These are phyloP conservation scores for Aspergillus ostianus DNA, from an alignment of 495 filamentous ascomycete genomes.

Conservation along the genomic window DNA sequence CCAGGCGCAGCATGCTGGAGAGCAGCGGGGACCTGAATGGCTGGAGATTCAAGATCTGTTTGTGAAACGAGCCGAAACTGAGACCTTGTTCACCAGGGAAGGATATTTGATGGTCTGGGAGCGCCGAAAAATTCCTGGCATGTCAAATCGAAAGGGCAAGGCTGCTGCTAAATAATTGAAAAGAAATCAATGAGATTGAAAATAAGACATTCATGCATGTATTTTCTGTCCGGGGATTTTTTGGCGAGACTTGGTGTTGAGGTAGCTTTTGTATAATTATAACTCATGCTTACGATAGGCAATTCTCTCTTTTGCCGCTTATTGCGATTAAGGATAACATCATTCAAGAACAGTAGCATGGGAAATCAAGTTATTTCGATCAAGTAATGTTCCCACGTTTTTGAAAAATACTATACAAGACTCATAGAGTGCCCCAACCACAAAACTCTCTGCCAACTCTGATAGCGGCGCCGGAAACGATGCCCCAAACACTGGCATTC, in stretches of 20 bases:
- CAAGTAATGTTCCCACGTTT: no score
- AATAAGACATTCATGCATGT: not conserved
- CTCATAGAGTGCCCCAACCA: constrained; percentile 45
- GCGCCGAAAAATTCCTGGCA: constrained; percentile 58
- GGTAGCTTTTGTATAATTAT: not conserved
- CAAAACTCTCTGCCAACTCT: constrained; percentile 46
- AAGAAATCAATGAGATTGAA: not conserved
- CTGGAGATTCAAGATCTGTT: constrained; percentile 91
- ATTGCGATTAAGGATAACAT: not conserved
- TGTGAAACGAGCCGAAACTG: constrained; percentile 79
- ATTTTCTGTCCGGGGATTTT: not conserved
- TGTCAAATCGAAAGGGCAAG: constrained; percentile 46
- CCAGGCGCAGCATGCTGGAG: constrained; percentile 31
- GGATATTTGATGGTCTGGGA: constrained; percentile 98
- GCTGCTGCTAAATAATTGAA: constrained; percentile 20
- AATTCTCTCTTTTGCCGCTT: not conserved
- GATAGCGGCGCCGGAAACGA: constrained; percentile 42
- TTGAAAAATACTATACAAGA: not conserved
- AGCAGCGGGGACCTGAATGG: constrained; percentile 66
- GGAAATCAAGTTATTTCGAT: not conserved
- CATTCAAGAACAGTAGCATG: not conserved
- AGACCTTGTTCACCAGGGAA: constrained; percentile 88
- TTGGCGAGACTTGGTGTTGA: not conserved
- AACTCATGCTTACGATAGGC: not conserved
- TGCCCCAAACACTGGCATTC: constrained; percentile 44